A percentile compares a stretch with the other conserved stretches of the same genome.
Evolutionary conservation across 2,329 filamentous ascomycete species (phyloP).

Genomic region (Trichoderma sp.): DNA sequence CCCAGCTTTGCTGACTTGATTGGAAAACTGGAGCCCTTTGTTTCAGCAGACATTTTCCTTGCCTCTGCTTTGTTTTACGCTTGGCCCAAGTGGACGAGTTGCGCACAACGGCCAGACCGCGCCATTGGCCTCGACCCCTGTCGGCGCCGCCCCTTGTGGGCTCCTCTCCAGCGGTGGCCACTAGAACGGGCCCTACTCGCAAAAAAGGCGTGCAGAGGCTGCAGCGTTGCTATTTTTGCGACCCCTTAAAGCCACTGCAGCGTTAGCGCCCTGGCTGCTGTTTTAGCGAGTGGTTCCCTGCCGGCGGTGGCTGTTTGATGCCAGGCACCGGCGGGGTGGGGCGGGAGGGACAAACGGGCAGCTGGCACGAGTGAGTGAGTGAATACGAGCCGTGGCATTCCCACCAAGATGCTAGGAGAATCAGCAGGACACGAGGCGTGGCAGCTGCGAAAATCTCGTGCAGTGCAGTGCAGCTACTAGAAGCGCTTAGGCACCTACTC

Average conservation of each 20-base stretch:
- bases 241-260: slow-evolving; percentile 25
- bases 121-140: slow-evolving; percentile 9
- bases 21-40: slow-evolving; percentile 10
- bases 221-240: slow-evolving; percentile 19
- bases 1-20: background rate
- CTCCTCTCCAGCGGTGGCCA: slow-evolving; percentile 1
- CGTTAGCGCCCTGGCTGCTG: slow-evolving; percentile 13
- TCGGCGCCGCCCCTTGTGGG: slow-evolving; percentile 9
- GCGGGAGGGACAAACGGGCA: background rate
- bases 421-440: background rate
- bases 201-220: background rate
- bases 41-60: slow-evolving; percentile 17
- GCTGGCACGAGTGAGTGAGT: background rate
- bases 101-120: background rate
- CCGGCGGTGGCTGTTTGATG: slow-evolving; percentile 15
- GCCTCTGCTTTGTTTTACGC: slow-evolving; percentile 1
- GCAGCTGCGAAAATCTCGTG: background rate
- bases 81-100: slow-evolving; percentile 2
- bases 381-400: slow-evolving; percentile 13
- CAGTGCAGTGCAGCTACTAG: background rate
- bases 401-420: background rate
- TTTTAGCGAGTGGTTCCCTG: slow-evolving; percentile 5
- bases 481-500: background rate
- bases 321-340: slow-evolving; percentile 21
- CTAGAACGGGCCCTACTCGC: background rate